Percentiles rank a stretch among this genome's conserved stretches.
Conservation (phyloP, 2,329 filamentous ascomycete genomes). For the Lasiodiplodia theobromae region DNA sequence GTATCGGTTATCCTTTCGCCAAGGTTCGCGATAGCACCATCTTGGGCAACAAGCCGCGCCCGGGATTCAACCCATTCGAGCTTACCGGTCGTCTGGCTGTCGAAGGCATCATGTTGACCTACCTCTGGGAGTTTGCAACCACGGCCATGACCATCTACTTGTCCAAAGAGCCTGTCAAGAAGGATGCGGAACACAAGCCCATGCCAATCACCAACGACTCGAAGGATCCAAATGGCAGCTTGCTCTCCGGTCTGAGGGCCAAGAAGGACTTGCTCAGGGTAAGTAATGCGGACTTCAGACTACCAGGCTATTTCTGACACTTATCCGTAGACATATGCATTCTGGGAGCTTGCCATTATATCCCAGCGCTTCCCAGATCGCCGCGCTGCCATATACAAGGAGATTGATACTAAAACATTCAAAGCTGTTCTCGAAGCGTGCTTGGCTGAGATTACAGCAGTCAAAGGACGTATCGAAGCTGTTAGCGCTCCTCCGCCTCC, state of each 20-base stretch:
- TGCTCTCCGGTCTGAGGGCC: slow-evolving; percentile 82
- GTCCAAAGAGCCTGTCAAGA: slow-evolving; percentile 81
- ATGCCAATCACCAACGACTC: slow-evolving; percentile 83
- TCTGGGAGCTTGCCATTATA: slow-evolving; percentile 89
- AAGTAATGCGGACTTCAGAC: slow-evolving; percentile 36
- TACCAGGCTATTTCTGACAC: slow-evolving; percentile 31
- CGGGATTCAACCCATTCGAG: slow-evolving; percentile 19
- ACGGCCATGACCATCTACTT: slow-evolving; percentile 81
- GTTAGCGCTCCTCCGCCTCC: slow-evolving; percentile 41
- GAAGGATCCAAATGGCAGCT: slow-evolving; percentile 89
- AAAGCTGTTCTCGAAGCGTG: slow-evolving; percentile 76
- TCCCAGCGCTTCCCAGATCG: slow-evolving; percentile 76
- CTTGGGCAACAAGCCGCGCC: slow-evolving; percentile 15
- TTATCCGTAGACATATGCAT: slow-evolving; percentile 71
- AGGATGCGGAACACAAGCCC: slow-evolving; percentile 52
- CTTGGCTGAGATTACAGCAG: slow-evolving; percentile 70
- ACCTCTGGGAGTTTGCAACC: slow-evolving; percentile 81
- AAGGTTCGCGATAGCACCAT: slow-evolving; percentile 10
- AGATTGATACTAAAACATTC: slow-evolving; percentile 88
- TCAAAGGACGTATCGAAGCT: slow-evolving; percentile 72
- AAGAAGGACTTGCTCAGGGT: slow-evolving; percentile 81
- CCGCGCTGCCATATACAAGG: slow-evolving; percentile 81
- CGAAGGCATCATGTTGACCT: slow-evolving; percentile 71
- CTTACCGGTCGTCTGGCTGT: slow-evolving; percentile 35
- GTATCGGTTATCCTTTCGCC: slow-evolving; percentile 62